Evolutionary conservation across 2,329 filamentous ascomycete genomes (phyloP).

Genomic region (Xylaria sp.): DNA sequence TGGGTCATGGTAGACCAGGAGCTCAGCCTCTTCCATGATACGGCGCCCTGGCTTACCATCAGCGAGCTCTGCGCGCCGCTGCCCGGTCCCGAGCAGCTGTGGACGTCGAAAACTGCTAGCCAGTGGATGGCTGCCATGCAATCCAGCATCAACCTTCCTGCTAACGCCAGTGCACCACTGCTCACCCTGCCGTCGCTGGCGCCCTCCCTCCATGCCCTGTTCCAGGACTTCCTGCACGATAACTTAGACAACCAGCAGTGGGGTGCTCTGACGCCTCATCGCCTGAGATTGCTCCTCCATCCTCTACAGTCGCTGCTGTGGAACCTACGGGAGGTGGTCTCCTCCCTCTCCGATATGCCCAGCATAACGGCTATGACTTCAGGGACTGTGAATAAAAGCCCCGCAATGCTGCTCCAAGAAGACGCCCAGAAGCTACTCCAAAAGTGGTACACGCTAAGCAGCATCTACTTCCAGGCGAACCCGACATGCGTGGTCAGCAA

Average conservation of each 20-base stretch:
- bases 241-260: conserved; percentile 63
- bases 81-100: conserved; percentile 70
- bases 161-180: conserved; percentile 62
- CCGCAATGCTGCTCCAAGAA: conserved; percentile 69
- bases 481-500: conserved; percentile 69
- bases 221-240: conserved; percentile 74
- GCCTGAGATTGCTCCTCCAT: conserved; percentile 74
- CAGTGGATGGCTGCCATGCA: conserved; percentile 71
- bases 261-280: conserved; percentile 59
- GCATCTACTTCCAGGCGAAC: conserved; percentile 65
- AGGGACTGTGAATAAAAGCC: conserved; percentile 66
- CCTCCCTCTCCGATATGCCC: conserved; percentile 70
- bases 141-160: conserved; percentile 64
- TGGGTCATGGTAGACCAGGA: conserved; percentile 82
- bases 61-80: conserved; percentile 73
- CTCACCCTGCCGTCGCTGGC: conserved; percentile 63
- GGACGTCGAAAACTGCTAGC: conserved; percentile 67
- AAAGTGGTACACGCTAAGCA: conserved; percentile 75
- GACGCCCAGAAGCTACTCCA: conserved; percentile 73
- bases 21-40: conserved; percentile 73
- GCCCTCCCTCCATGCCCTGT: conserved; percentile 71
- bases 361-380: conserved; percentile 55
- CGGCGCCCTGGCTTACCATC: conserved; percentile 70
- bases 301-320: conserved; percentile 73
- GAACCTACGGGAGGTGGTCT: conserved; percentile 72